These are phyloP conservation scores for Malania oleifera DNA, from an alignment of 164 flowering plant genomes.

Conservation along the genomic window DNA sequence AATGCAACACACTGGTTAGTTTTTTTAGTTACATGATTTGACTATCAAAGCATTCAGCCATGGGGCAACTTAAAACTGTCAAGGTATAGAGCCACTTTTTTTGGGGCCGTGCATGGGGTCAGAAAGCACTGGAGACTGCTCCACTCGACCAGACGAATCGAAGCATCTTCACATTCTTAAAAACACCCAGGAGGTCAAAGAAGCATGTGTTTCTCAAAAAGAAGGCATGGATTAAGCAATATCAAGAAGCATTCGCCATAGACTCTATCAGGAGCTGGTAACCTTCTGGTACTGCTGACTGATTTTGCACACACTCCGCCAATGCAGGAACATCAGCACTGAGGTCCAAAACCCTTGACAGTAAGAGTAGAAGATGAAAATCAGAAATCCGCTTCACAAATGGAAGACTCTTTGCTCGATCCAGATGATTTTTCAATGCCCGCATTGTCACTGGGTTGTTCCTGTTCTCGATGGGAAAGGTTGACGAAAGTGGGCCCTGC, in stretches of 20 bases:
- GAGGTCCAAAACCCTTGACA: slow-evolving; percentile 63
- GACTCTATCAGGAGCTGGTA: slow-evolving; percentile 81
- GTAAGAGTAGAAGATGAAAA: slow-evolving; percentile 69
- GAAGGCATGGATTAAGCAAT: background rate
- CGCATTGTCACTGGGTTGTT: slow-evolving; percentile 39
- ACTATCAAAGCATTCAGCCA: background rate
- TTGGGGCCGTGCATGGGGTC: too few relatives aligned
- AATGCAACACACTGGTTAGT: background rate
- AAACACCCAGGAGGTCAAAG: background rate
- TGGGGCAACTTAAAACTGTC: too few relatives aligned
- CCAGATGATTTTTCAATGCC: slow-evolving; percentile 69
- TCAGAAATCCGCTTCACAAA: slow-evolving; percentile 85
- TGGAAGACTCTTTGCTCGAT: slow-evolving; percentile 55
- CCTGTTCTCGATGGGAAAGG: slow-evolving; percentile 85
- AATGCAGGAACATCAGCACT: slow-evolving; percentile 71
- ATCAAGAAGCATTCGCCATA: slow-evolving; percentile 49
- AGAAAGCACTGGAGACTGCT: background rate
- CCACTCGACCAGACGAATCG: background rate
- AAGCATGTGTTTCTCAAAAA: background rate
- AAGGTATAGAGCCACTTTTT: too few relatives aligned
- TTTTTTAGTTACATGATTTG: background rate
- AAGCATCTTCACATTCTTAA: background rate
- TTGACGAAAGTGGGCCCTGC: slow-evolving; percentile 84
- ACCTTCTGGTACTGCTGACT: slow-evolving; percentile 70
- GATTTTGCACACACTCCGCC: slow-evolving; percentile 59